A percentile compares a stretch with the other conserved stretches of the same genome.
Evolutionary conservation across 2,329 filamentous ascomycete species (phyloP).

Genomic region (Teratosphaeria nubilosa): DNA sequence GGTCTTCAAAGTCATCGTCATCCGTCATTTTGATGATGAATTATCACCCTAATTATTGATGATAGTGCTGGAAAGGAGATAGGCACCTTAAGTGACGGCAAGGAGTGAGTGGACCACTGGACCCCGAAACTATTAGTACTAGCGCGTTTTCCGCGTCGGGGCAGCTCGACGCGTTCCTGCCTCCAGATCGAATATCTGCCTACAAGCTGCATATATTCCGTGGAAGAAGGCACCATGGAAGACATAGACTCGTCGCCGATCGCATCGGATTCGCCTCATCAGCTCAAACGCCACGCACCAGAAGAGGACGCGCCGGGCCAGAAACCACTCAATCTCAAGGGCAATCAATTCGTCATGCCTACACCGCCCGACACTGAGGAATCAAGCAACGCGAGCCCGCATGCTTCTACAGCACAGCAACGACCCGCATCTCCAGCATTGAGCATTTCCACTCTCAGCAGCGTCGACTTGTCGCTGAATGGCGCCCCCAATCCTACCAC

Average conservation of each 20-base stretch:
- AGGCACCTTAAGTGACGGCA: neutral
- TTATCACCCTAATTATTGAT: no score
- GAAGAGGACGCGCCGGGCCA: slow-evolving; percentile 15
- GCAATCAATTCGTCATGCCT: slow-evolving; percentile 25
- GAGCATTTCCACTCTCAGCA: slow-evolving; percentile 25
- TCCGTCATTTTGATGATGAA: slow-evolving; percentile 9
- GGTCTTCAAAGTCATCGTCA: slow-evolving; percentile 18
- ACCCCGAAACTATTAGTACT: neutral
- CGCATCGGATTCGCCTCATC: slow-evolving; percentile 8
- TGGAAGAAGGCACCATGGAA: slow-evolving; percentile 15
- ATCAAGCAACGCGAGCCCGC: slow-evolving; percentile 21
- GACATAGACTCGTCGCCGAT: slow-evolving; percentile 21
- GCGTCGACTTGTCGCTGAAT: slow-evolving; percentile 12
- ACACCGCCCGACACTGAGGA: slow-evolving; percentile 24
- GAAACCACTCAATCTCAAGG: slow-evolving; percentile 24
- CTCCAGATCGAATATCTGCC: neutral
- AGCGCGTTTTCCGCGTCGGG: neutral
- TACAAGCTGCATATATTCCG: neutral
- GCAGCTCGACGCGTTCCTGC: neutral
- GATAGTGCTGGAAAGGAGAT: neutral
- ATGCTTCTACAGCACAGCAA: slow-evolving; percentile 6
- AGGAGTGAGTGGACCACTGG: neutral
- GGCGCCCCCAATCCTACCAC: neutral
- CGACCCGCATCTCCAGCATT: slow-evolving; percentile 22
- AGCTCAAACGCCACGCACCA: slow-evolving; percentile 17